Base-by-base conservation (phyloP, 768 basidiomycete genomes). In the Trametes punicea region DNA sequence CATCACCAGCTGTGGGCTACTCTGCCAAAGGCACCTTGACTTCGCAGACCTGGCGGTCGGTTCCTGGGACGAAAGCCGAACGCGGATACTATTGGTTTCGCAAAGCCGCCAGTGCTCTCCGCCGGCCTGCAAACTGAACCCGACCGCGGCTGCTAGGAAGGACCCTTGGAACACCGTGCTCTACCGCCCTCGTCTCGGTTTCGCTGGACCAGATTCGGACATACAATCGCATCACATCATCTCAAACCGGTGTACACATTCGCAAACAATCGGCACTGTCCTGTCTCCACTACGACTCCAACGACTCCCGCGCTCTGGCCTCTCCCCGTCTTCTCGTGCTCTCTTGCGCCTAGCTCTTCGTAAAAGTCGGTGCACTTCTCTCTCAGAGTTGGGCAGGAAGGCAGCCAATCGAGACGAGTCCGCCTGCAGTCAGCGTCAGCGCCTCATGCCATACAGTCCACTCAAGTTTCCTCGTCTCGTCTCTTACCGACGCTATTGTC, bases 401-500 rank as follows among this genome's bases (percentile, higher is more conserved):
- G 36, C 49, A 51, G 49, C 49, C 49, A 13, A 51, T 29, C 38
- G 49, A 39, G 10, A 40, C 10, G n/a, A 51, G 38, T 2, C 49
- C 49, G 16, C 49, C 49, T 51, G 8, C 6, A 26, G 16, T 6
- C 26, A 6, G 16, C 20, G 42, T 44, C 23, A 44, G 42, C 26
- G 23, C 18, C 23, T 46, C 46, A 27, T 29, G 6, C 16, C 27
- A n/a, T 16, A 23, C 21, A 23, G 4, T 6, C 18, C 6, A 29
- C 15, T 18, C 18, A 18, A 3, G n/a, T 46, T 9, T 1, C 25
- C 1, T 3, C 2, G 21, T 33, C 29, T 6, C 2, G 8, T 15
- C 8, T 25, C 39, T 42, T 18, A 56, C 55, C 47, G 48, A 50
- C n/a, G 41, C 11, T 50, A 48, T 56, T 50, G 41, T 50, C 34